These are phyloP conservation scores for Paecilomyces variotii DNA, from an alignment of 2,329 filamentous ascomycete species.

Conservation along the genomic window DNA sequence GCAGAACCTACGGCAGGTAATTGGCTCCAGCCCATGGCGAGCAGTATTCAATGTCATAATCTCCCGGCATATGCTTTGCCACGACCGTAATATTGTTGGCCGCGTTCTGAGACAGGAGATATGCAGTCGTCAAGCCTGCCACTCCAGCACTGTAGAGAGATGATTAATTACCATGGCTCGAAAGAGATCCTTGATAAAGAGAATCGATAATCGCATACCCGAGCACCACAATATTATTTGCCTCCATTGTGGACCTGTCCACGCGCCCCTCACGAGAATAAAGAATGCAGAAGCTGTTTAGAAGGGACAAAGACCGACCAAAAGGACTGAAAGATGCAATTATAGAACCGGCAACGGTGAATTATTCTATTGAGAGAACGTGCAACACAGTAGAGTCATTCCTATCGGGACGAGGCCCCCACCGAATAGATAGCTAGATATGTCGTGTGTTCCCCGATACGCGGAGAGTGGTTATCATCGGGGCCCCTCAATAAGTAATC, in stretches of 20 bases:
- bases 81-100: slow-evolving; percentile 59
- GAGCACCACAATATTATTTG: slow-evolving; percentile 32
- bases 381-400: not conserved
- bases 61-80: slow-evolving; percentile 86
- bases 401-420: not conserved
- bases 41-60: slow-evolving; percentile 85
- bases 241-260: slow-evolving; percentile 17
- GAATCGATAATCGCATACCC: slow-evolving; percentile 19
- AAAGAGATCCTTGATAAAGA: not conserved
- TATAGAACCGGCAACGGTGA: not conserved
- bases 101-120: slow-evolving; percentile 50
- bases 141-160: slow-evolving; percentile 50
- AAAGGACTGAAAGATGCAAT: not conserved
- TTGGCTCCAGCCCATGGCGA: slow-evolving; percentile 87
- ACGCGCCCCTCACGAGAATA: not conserved
- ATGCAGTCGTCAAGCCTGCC: slow-evolving; percentile 57
- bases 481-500: not conserved
- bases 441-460: no score
- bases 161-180: not conserved
- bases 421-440: not conserved
- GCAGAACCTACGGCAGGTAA: slow-evolving; percentile 55
- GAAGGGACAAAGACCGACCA: not conserved
- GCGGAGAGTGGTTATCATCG: not conserved
- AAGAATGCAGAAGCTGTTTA: not conserved
- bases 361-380: not conserved